phyloP scores from a whole-genome alignment of 495 filamentous ascomycete species.

The Hypoxylon intermedium region DNA sequence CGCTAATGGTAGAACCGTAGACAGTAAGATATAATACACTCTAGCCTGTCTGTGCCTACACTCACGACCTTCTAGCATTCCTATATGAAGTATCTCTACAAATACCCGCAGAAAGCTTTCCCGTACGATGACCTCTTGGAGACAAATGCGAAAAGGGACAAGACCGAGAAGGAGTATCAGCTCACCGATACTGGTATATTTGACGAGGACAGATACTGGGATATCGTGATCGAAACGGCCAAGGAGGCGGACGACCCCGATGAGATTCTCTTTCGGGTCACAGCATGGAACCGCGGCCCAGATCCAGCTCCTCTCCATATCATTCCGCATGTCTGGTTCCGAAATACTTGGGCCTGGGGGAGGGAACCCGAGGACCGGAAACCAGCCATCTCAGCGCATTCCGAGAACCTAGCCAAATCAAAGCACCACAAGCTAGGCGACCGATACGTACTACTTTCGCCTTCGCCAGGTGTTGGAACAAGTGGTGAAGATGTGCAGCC shows the following conservation, averaged over 20 bases:
- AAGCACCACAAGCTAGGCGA: conserved; percentile 80
- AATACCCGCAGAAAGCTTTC: conserved; percentile 90
- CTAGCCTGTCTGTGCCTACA: not conserved
- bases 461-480: conserved; percentile 81
- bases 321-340: conserved; percentile 93
- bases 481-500: conserved; percentile 85
- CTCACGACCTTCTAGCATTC: conserved; percentile 70
- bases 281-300: conserved; percentile 93
- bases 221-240: conserved; percentile 94
- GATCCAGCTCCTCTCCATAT: conserved; percentile 92
- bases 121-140: conserved; percentile 86
- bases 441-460: conserved; percentile 83
- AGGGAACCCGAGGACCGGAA: conserved; percentile 73
- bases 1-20: conserved; percentile 42
- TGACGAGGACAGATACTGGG: conserved; percentile 92
- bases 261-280: conserved; percentile 91
- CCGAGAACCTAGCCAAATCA: conserved; percentile 71
- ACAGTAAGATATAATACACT: conserved; percentile 47
- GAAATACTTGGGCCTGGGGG: conserved; percentile 96
- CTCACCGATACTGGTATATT: conserved; percentile 91
- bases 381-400: conserved; percentile 71
- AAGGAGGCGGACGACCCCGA: conserved; percentile 90
- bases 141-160: conserved; percentile 79
- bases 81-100: conserved; percentile 99
- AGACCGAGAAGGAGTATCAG: conserved; percentile 85